Base-by-base conservation (phyloP, 352 stramenopile species). In the Globisporangium acanthophoron region DNA sequence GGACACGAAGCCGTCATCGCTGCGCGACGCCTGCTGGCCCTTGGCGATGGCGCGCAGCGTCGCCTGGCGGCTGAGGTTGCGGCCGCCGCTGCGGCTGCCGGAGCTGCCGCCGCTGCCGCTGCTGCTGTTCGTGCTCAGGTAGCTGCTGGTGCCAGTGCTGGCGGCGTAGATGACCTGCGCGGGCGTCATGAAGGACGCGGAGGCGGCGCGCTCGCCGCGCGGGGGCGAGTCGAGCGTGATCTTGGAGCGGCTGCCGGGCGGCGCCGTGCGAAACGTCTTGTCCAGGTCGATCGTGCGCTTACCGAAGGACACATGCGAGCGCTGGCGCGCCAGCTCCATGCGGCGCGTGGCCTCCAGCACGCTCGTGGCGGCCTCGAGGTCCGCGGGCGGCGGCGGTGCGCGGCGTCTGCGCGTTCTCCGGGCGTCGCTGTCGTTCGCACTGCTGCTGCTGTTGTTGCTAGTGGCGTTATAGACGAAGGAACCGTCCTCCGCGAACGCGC, bases 261-360 rank as follows among this genome's bases (percentile, higher is more conserved):
- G 79, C 1, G 73, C 77, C n/a, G 76, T 85, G 20, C 73, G 76
- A 61, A 85, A 85, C 40, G 77, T 72, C 55, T 73, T 71, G 29
- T 78, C 71, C 11, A 86, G 52, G 29, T 70, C 65, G 58, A 86
- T 79, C 21, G 61, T 76, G 49, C 73, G 62, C 20, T 82, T 62
- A 1, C 80, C 73, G 29, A 87, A 85, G 44, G 66, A 77, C 47
- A 87, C 67, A 35, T 69, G 65, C 9, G 76, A 65, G 27, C 73
- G 73, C 54, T 80, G 74, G 11, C 78, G 74, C 24, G 72, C 70
- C 41, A 85, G 67, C 49, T 82, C 76, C 31, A 66, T 69, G 24
- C 78, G 76, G 3, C 63, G 69, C 20, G 74, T 54, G 4, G 74
- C 64, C 48, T 73, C 71, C 3, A 87, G 58, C 6, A 71, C 65